phyloP scores from a whole-genome alignment of 139 green algal genomes.

The Ettlia oleoabundans region DNA sequence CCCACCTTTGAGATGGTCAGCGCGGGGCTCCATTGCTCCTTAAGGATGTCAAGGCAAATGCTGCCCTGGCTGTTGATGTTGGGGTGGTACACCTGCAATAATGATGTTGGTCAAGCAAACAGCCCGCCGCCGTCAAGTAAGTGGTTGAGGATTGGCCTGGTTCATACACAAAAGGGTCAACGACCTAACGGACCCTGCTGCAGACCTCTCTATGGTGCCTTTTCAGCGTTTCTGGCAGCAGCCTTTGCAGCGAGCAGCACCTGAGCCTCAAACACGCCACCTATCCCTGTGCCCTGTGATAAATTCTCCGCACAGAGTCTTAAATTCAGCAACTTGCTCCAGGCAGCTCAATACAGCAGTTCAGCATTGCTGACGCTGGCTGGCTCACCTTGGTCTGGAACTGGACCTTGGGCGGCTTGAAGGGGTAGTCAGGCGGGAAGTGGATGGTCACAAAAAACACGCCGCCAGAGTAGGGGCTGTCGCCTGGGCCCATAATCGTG shows the following conservation, averaged over 20 bases:
- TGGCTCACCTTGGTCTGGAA: slow-evolving; percentile 87
- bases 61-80: slow-evolving; percentile 97
- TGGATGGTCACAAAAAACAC: slow-evolving; percentile 98
- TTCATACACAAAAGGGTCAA: too few relatives aligned
- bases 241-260: too few relatives aligned
- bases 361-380: background rate
- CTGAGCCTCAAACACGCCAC: too few relatives aligned
- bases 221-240: too few relatives aligned
- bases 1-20: slow-evolving; percentile 96
- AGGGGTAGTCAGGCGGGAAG: slow-evolving; percentile 96
- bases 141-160: too few relatives aligned
- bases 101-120: too few relatives aligned
- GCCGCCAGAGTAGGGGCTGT: slow-evolving; percentile 93
- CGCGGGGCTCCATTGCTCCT: slow-evolving; percentile 98
- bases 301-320: too few relatives aligned
- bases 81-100: slow-evolving; percentile 97
- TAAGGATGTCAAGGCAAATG: slow-evolving; percentile 99
- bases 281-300: too few relatives aligned
- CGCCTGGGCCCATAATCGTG: slow-evolving; percentile 81
- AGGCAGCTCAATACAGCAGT: background rate
- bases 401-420: slow-evolving; percentile 96
- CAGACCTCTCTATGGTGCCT: too few relatives aligned
- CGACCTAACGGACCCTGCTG: too few relatives aligned
- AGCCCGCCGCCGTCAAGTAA: too few relatives aligned
- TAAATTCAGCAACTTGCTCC: too few relatives aligned